Percentiles rank a stretch among this genome's conserved stretches.
These are phyloP conservation scores for Hyphopichia homilentoma DNA, from an alignment of 805 yeast genomes.

Conservation along the genomic window DNA sequence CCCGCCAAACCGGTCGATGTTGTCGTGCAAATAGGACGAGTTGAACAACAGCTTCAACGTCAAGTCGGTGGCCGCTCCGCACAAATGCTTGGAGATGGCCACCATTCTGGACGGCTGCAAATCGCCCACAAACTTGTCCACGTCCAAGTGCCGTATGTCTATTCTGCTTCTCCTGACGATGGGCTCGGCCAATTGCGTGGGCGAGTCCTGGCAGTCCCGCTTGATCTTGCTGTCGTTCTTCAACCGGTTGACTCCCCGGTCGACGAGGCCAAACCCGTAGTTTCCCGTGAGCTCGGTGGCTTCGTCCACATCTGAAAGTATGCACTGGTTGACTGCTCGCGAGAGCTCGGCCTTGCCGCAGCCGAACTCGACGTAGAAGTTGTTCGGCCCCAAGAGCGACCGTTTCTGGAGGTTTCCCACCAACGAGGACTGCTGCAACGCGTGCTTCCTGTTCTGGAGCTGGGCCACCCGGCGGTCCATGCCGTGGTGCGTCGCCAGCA, in stretches of 20 bases:
- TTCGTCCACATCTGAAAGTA: conserved; percentile 17
- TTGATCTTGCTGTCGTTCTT: conserved; percentile 70
- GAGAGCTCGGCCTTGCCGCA: conserved; percentile 88
- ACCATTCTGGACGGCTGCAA: conserved; percentile 30
- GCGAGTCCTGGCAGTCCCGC: conserved; percentile 44
- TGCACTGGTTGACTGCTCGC: conserved; percentile 50
- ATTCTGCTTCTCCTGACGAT: conserved; percentile 53
- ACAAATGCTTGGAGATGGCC: conserved; percentile 81
- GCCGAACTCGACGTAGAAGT: conserved; percentile 72
- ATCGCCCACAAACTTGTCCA: conserved; percentile 42
- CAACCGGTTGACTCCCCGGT: conserved; percentile 72
- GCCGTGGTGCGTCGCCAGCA: conserved; percentile 23
- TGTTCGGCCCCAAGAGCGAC: conserved; percentile 31
- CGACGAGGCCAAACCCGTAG: conserved; percentile 59
- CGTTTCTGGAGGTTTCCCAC: conserved; percentile 58
- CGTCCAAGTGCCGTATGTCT: conserved; percentile 74
- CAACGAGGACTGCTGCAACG: conserved; percentile 76
- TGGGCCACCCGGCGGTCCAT: conserved; percentile 41
- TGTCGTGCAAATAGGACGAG: conserved; percentile 16
- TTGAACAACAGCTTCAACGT: conserved; percentile 63
- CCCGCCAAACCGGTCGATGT: conserved; percentile 40
- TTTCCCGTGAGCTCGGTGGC: conserved; percentile 1
- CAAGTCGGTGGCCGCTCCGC: conserved; percentile 93
- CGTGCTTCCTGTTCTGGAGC: conserved; percentile 65
- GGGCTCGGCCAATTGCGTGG: conserved; percentile 18